Percentiles rank a stretch among this genome's conserved stretches.
Conservation (phyloP, 768 basidiomycete species). For the Neoboletus brunneissimus region DNA sequence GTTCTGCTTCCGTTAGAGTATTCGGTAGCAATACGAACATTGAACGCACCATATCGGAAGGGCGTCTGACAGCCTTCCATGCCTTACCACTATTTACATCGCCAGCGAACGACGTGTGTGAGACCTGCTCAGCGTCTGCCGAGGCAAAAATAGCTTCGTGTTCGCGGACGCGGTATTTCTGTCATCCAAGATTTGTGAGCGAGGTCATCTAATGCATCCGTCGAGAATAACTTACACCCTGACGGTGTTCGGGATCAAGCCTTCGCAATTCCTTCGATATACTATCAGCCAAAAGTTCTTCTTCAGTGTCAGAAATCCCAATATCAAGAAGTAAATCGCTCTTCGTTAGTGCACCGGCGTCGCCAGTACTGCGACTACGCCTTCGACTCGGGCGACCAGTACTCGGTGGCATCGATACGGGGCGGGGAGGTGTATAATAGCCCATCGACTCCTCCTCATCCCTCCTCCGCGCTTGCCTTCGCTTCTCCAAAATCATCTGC, state of each 20-base stretch:
- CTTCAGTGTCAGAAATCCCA: slow-evolving; percentile 39
- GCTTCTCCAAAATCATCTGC: slow-evolving; percentile 66
- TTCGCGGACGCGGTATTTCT: slow-evolving; percentile 83
- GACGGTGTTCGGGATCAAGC: slow-evolving; percentile 37
- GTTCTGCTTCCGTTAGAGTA: slow-evolving; percentile 52
- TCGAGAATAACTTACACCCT: slow-evolving; percentile 22
- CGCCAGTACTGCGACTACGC: slow-evolving; percentile 78
- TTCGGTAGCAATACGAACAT: neutral
- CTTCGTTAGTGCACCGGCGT: slow-evolving; percentile 49
- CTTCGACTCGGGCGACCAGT: slow-evolving; percentile 54
- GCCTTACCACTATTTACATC: slow-evolving; percentile 80
- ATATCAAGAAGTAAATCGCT: slow-evolving; percentile 37
- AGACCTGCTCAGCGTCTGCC: slow-evolving; percentile 66
- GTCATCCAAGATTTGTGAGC: slow-evolving; percentile 15
- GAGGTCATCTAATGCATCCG: neutral
- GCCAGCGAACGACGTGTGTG: slow-evolving; percentile 70
- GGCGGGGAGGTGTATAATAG: slow-evolving; percentile 34
- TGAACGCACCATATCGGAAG: slow-evolving; percentile 85
- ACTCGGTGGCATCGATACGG: slow-evolving; percentile 22
- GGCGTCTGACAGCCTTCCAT: slow-evolving; percentile 84
- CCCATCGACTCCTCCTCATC: slow-evolving; percentile 47
- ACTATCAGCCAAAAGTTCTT: slow-evolving; percentile 61
- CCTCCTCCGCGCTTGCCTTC: slow-evolving; percentile 56
- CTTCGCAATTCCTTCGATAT: slow-evolving; percentile 74
- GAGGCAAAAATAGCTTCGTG: slow-evolving; percentile 80